These are phyloP conservation scores for Circinella umbellata DNA, from an alignment of 371 early-diverging fungal species.

Conservation along the genomic window DNA sequence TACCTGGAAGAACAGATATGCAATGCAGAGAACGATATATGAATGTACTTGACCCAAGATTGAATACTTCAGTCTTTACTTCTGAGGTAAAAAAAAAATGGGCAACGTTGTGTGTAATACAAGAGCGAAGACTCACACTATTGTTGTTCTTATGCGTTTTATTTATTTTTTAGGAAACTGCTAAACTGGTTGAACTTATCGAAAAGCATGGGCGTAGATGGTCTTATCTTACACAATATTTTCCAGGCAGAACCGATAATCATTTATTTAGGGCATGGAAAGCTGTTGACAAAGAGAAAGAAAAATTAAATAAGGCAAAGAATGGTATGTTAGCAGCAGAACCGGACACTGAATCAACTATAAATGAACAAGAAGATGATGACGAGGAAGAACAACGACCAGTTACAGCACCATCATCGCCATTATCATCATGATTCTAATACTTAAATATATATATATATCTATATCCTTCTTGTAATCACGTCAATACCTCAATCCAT, in stretches of 20 bases:
- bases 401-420: no score
- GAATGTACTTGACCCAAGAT: slow-evolving; percentile 70
- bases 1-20: slow-evolving; percentile 83
- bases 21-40: slow-evolving; percentile 89
- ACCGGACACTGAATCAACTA: not conserved
- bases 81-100: slow-evolving; percentile 43
- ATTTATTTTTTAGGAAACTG: slow-evolving; percentile 18
- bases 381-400: no score
- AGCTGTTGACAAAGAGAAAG: not conserved
- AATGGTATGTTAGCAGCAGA: not conserved
- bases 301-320: not conserved
- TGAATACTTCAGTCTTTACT: slow-evolving; percentile 62
- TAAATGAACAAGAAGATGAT: no score
- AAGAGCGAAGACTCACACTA: no score
- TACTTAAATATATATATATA: no score
- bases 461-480: no score
- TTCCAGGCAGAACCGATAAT: slow-evolving; percentile 49
- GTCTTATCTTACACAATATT: slow-evolving; percentile 29
- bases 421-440: not conserved
- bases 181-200: slow-evolving; percentile 21
- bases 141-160: not conserved
- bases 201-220: slow-evolving; percentile 35
- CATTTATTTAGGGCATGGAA: slow-evolving; percentile 25
- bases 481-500: no score
- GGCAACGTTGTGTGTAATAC: no score